These are phyloP conservation scores for Quercus agrifolia DNA, from an alignment of 306 rosid species.

Conservation along the genomic window DNA sequence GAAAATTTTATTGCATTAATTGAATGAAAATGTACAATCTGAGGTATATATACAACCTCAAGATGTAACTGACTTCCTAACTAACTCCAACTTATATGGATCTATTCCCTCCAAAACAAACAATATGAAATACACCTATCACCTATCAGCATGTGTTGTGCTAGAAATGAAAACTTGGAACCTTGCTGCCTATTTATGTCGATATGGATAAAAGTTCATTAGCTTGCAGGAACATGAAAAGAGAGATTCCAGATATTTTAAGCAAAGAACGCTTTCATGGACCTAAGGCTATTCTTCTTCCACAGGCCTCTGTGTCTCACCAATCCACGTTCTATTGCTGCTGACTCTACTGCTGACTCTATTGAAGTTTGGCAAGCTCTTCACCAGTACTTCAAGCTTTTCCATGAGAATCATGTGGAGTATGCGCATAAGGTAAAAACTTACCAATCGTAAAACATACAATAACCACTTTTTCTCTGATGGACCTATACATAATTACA, in stretches of 20 bases:
- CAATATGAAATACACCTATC: no score
- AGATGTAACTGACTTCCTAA: no score
- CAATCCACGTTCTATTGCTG: slow-evolving; percentile 72
- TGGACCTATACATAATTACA: not conserved
- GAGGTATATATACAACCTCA: no score
- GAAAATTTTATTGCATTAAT: no score
- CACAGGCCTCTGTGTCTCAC: slow-evolving; percentile 46
- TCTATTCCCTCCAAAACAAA: no score
- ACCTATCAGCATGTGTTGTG: slow-evolving; percentile 56
- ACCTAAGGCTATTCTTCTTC: slow-evolving; percentile 75
- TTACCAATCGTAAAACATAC: slow-evolving; percentile 4
- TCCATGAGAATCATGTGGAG: slow-evolving; percentile 89
- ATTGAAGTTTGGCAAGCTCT: slow-evolving; percentile 85
- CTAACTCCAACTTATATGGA: no score
- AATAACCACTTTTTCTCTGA: not conserved
- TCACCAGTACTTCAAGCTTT: slow-evolving; percentile 90
- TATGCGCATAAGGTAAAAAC: slow-evolving; percentile 79
- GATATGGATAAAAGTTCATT: slow-evolving; percentile 38
- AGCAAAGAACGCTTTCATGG: slow-evolving; percentile 86
- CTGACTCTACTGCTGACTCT: slow-evolving; percentile 79
- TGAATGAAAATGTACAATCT: no score
- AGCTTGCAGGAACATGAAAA: slow-evolving; percentile 37
- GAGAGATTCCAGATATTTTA: slow-evolving; percentile 55
- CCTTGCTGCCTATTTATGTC: slow-evolving; percentile 63
- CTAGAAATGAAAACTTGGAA: slow-evolving; percentile 85